Conservation (phyloP, 1,284 basidiomycete genomes). For the Ustilago bromivora region DNA sequence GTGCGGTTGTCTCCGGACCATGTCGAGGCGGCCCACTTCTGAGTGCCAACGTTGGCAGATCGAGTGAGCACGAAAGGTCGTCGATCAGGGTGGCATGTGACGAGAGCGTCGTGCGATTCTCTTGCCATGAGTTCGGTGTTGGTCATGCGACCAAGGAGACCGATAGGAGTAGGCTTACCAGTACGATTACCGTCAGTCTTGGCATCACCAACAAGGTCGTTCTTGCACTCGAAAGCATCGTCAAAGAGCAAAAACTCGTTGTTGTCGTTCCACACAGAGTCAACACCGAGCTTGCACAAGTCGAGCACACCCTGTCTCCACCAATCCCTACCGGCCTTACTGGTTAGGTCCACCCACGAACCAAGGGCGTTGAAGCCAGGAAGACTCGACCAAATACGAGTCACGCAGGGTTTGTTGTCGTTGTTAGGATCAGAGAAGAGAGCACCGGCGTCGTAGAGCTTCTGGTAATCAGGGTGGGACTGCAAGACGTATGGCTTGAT, state of each 20-base stretch:
- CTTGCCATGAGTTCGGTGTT: slow-evolving; percentile 71
- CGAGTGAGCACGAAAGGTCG: slow-evolving; percentile 71
- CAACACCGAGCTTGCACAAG: slow-evolving; percentile 70
- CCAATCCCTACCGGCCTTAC: slow-evolving; percentile 70
- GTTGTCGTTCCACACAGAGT: slow-evolving; percentile 72
- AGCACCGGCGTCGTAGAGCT: slow-evolving; percentile 66
- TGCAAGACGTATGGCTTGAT: slow-evolving; percentile 69
- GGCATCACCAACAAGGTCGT: slow-evolving; percentile 45
- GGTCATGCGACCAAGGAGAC: slow-evolving; percentile 70
- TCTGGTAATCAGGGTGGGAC: slow-evolving; percentile 69
- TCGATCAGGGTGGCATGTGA: slow-evolving; percentile 62
- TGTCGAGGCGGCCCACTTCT: slow-evolving; percentile 71
- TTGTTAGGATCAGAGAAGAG: slow-evolving; percentile 69
- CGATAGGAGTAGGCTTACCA: slow-evolving; percentile 54
- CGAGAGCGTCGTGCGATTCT: slow-evolving; percentile 69
- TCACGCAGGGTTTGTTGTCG: slow-evolving; percentile 67
- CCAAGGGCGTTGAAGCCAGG: slow-evolving; percentile 70
- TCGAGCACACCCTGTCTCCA: slow-evolving; percentile 70
- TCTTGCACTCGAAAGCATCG: slow-evolving; percentile 67
- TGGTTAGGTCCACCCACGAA: slow-evolving; percentile 71
- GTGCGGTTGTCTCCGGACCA: slow-evolving; percentile 72
- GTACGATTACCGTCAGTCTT: slow-evolving; percentile 39
- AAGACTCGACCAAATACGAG: slow-evolving; percentile 71
- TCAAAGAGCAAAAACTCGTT: slow-evolving; percentile 71
- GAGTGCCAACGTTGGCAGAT: slow-evolving; percentile 71